Base-by-base conservation (phyloP, 1,284 basidiomycete genomes). In the Chalciporus sp. region DNA sequence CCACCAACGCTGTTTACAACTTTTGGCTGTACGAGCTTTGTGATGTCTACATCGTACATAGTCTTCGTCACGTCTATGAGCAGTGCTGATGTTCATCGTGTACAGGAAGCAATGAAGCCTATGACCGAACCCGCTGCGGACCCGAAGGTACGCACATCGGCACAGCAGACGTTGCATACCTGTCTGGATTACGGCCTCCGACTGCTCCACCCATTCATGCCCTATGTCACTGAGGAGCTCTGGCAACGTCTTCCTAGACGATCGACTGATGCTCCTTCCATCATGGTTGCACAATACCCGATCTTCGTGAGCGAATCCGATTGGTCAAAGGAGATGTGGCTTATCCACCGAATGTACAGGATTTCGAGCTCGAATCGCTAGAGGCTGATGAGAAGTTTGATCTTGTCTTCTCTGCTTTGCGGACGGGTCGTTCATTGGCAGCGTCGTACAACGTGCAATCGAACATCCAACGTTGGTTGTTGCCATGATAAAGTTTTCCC, bases 21-120 rank as follows among this genome's bases (percentile, higher is more conserved):
- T 99, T 97, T 78, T 99, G 97, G 96, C 75, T 99, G 50, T 97
- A 99, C 72, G 96, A 99, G 73, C 78, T 99, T 19, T 99, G 97
- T 69, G 97, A 99, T 68, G 95, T 99, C 46, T 99, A 96, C 76
- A 99, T 99, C 59, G 92, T 94, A 54, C 55, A 87, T 77, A 42
- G 33, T 29, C 42, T 42, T 49, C 19, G 2, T n/a, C 35, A 19
- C 19, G 19, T 43, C 31, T 48, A 3, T 23, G 4, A 43, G 33
- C 14, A 29, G 50, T 4, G 47, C 56, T 56, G 29, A 58, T 40
- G n/a, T 51, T 42, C 26, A 46, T 45, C 1, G 41, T 58, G 51
- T 61, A 31, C 67, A 95, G 90, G 93, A 97, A 82, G 95, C 94
- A 6, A 97, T 96, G 86, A 98, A 99, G 74, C 94, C 95, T 1